Evolutionary conservation across 2,329 filamentous ascomycete genomes (phyloP).

Genomic region (Aspergillus candidus): DNA sequence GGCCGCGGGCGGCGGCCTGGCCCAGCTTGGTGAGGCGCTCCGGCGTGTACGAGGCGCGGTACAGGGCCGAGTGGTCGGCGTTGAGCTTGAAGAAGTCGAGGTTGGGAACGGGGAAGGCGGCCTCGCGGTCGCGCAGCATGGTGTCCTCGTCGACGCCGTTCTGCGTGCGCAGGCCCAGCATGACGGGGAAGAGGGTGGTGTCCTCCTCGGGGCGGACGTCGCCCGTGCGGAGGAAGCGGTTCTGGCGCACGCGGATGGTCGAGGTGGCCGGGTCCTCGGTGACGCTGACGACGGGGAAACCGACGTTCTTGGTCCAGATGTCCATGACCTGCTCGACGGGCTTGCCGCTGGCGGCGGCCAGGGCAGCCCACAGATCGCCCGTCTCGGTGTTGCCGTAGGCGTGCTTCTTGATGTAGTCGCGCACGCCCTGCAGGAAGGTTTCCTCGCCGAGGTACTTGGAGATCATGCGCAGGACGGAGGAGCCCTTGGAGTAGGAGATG

Average conservation of each 20-base stretch:
- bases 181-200: constrained; percentile 78
- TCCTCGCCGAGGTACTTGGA: constrained; percentile 93
- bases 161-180: constrained; percentile 77
- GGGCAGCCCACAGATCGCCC: constrained; percentile 79
- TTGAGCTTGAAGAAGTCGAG: constrained; percentile 95
- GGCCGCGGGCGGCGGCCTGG: constrained; percentile 70
- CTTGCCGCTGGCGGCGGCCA: constrained; percentile 85
- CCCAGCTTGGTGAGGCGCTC: constrained; percentile 83
- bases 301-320: constrained; percentile 95
- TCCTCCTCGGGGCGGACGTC: constrained; percentile 94
- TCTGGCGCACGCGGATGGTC: constrained; percentile 83
- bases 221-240: constrained; percentile 85
- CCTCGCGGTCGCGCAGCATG: constrained; percentile 66
- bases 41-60: constrained; percentile 80
- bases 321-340: constrained; percentile 86
- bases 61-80: constrained; percentile 87
- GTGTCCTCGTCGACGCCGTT: constrained; percentile 73
- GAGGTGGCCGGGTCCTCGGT: constrained; percentile 65
- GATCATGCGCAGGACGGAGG: constrained; percentile 93
- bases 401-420: constrained; percentile 88
- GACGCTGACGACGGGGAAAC: constrained; percentile 84
- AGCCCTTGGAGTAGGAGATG: constrained; percentile 96
- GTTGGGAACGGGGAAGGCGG: constrained; percentile 68
- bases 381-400: constrained; percentile 95
- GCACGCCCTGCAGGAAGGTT: constrained; percentile 83